Conservation (phyloP, 345 rosid genomes). For the Pistacia vera region DNA sequence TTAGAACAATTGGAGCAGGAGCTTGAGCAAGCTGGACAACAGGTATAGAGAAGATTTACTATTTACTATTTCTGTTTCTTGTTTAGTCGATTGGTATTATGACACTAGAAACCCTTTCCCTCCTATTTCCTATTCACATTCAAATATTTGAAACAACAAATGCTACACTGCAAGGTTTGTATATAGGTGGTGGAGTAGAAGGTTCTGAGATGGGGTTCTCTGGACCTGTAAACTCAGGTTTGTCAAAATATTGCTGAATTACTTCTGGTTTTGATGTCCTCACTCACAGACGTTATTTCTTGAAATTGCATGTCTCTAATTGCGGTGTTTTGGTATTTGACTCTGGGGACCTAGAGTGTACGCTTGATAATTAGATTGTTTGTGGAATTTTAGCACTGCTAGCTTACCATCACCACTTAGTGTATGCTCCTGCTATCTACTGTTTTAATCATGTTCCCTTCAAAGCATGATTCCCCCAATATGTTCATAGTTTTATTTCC, state of each 20-base stretch:
- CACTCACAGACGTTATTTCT: neutral
- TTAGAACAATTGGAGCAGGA: constrained; percentile 86
- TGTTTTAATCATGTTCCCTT: neutral
- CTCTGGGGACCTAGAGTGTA: neutral
- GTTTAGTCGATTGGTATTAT: neutral
- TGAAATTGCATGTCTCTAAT: neutral
- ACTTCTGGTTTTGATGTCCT: neutral
- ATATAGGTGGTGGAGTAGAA: constrained; percentile 55
- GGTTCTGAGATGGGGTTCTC: constrained; percentile 50
- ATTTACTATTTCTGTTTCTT: neutral
- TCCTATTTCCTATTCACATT: neutral
- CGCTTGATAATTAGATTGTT: too few species aligned
- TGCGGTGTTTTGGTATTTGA: neutral
- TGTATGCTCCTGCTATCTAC: neutral
- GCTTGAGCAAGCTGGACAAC: constrained; percentile 75
- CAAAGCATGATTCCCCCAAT: neutral
- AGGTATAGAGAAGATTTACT: constrained; percentile 39
- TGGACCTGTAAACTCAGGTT: constrained; percentile 68
- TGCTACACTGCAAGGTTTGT: constrained; percentile 54
- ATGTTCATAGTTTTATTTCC: neutral
- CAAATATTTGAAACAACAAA: neutral
- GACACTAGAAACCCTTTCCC: neutral
- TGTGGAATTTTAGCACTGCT: neutral
- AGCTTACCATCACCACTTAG: neutral
- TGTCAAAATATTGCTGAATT: constrained; percentile 11